Percentiles rank a stretch among this genome's conserved stretches.
phyloP scores from a whole-genome alignment of 2,329 filamentous ascomycete species.

The Xylariaceae sp. region DNA sequence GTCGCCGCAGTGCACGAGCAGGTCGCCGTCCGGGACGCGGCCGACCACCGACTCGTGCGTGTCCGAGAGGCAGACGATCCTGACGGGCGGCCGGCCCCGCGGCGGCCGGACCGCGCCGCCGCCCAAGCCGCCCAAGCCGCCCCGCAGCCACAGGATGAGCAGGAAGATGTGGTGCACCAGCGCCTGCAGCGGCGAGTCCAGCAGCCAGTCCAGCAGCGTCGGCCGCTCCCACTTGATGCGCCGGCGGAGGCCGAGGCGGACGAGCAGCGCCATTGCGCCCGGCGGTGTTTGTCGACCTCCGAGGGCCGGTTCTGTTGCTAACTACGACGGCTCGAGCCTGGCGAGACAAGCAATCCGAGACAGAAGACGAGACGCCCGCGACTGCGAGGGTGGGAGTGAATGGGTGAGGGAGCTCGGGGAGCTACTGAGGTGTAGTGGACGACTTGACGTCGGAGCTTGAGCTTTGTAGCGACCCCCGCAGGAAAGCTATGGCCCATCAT shows the following conservation, averaged over 20 bases:
- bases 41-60: conserved; percentile 62
- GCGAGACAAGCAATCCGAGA: too few species aligned
- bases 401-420: too few species aligned
- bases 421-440: too few species aligned
- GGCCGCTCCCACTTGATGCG: conserved; percentile 38
- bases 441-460: too few species aligned
- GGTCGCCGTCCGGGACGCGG: conserved; percentile 66
- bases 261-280: conserved; percentile 37
- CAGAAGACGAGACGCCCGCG: too few species aligned
- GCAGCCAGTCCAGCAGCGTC: conserved; percentile 53
- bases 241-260: conserved; percentile 39
- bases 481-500: too few species aligned
- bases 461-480: too few species aligned
- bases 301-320: too few species aligned
- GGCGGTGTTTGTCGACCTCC: too few species aligned
- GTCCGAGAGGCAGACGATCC: conserved; percentile 83
- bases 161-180: conserved; percentile 56
- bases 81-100: conserved; percentile 49
- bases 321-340: too few species aligned
- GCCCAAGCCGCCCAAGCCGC: too few species aligned
- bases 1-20: conserved; percentile 87
- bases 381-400: too few species aligned
- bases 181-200: conserved; percentile 61
- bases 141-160: conserved; percentile 59
- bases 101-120: conserved; percentile 56